Conservation (phyloP, 441 rosid genomes). For the Adansonia gregorii region DNA sequence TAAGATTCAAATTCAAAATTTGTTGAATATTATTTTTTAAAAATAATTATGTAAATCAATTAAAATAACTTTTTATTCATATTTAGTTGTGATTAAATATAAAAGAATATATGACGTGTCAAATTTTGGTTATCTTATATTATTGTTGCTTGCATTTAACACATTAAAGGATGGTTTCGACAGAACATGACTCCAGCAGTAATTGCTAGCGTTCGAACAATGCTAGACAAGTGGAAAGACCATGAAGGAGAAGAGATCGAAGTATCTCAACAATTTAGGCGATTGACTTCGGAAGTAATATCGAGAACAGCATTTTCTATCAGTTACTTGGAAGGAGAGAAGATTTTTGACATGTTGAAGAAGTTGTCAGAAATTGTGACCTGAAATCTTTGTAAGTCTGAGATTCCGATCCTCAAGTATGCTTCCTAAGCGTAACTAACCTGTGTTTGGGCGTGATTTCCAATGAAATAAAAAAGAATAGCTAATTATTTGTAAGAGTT, state of each 20-base stretch:
- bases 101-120: too few species aligned
- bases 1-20: too few species aligned
- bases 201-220: conserved; percentile 40
- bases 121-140: neutral
- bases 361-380: neutral
- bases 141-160: neutral
- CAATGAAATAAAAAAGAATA: too few species aligned
- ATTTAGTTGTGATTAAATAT: too few species aligned
- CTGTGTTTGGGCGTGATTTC: too few species aligned
- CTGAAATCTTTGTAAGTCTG: conserved; percentile 20
- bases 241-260: conserved; percentile 37
- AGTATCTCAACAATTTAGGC: conserved; percentile 34
- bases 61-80: too few species aligned
- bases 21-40: too few species aligned
- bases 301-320: conserved; percentile 29
- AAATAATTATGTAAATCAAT: too few species aligned
- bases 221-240: conserved; percentile 40
- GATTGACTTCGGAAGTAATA: conserved; percentile 36
- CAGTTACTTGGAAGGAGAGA: conserved; percentile 26
- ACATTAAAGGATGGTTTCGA: neutral
- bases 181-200: conserved; percentile 40
- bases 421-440: neutral
- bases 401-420: conserved; percentile 37
- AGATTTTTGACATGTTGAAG: conserved; percentile 12
- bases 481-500: too few species aligned